These are phyloP conservation scores for Zymoseptoria pseudotritici DNA, from an alignment of 2,329 filamentous ascomycete species.

Conservation along the genomic window DNA sequence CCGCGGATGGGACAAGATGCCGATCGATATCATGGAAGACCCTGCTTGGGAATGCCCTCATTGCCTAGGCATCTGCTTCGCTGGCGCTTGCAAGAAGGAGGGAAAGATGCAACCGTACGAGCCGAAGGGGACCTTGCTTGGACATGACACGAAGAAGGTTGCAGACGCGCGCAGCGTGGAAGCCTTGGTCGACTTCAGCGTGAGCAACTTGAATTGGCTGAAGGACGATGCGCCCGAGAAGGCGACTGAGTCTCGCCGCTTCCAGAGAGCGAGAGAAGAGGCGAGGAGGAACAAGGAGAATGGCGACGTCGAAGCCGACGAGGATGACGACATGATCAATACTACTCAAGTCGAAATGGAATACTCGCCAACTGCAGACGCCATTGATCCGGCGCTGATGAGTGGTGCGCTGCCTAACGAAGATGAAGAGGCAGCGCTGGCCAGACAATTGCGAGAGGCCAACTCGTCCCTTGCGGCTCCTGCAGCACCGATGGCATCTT, in stretches of 20 bases:
- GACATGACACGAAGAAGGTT: constrained; percentile 82
- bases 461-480: constrained; percentile 24
- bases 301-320: constrained; percentile 35
- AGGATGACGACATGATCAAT: constrained; percentile 34
- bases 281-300: constrained; percentile 44
- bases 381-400: constrained; percentile 30
- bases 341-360: constrained; percentile 35
- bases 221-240: constrained; percentile 43
- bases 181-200: constrained; percentile 79
- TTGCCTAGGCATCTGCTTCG: constrained; percentile 81
- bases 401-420: constrained; percentile 14
- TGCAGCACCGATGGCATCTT: constrained; percentile 23
- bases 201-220: constrained; percentile 82
- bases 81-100: constrained; percentile 65
- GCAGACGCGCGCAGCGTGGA: constrained; percentile 89
- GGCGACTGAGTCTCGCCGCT: constrained; percentile 30
- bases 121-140: constrained; percentile 78
- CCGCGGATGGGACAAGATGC: constrained; percentile 84
- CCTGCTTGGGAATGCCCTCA: constrained; percentile 82
- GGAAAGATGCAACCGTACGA: constrained; percentile 68
- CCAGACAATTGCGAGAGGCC: constrained; percentile 24
- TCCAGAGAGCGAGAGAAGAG: constrained; percentile 42
- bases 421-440: constrained; percentile 24
- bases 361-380: constrained; percentile 32
- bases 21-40: constrained; percentile 71